phyloP scores from a whole-genome alignment of 169 alveolate genomes.

The Plasmodium cynomolgi region DNA sequence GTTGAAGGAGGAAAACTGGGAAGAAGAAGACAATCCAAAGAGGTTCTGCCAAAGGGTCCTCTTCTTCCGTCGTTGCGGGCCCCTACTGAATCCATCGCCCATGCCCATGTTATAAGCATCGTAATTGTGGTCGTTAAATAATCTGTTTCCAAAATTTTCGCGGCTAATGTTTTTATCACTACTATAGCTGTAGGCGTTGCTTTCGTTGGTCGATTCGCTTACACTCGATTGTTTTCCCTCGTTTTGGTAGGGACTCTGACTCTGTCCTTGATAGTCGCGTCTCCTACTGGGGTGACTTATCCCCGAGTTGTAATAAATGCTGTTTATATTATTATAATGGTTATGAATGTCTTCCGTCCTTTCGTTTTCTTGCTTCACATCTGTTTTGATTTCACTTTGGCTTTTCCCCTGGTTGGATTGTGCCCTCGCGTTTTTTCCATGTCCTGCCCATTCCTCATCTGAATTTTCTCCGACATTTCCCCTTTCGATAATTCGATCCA shows the following conservation, averaged over 20 bases:
- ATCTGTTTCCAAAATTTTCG: background rate
- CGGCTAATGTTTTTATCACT: background rate
- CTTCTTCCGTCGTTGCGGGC: background rate
- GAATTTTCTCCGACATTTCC: background rate
- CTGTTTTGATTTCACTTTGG: background rate
- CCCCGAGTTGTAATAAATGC: conserved; percentile 6
- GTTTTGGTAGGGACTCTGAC: background rate
- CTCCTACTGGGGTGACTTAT: background rate
- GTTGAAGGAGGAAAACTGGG: conserved; percentile 2
- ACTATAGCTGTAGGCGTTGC: background rate
- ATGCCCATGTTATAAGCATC: conserved; percentile 4
- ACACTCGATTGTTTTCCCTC: background rate
- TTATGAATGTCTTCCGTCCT: background rate
- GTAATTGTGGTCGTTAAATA: background rate
- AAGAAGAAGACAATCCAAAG: conserved; percentile 61
- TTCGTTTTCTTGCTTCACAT: background rate
- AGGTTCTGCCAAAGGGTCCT: conserved; percentile 55
- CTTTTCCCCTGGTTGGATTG: background rate
- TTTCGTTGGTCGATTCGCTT: background rate
- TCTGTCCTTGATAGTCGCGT: background rate
- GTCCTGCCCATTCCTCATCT: background rate
- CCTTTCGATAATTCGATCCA: background rate
- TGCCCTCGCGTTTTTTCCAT: background rate
- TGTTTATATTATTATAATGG: conserved; percentile 2
- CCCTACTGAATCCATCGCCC: background rate